These are phyloP conservation scores for Dysphania ambrosioides DNA, from an alignment of 148 eudicot genomes.

Conservation along the genomic window DNA sequence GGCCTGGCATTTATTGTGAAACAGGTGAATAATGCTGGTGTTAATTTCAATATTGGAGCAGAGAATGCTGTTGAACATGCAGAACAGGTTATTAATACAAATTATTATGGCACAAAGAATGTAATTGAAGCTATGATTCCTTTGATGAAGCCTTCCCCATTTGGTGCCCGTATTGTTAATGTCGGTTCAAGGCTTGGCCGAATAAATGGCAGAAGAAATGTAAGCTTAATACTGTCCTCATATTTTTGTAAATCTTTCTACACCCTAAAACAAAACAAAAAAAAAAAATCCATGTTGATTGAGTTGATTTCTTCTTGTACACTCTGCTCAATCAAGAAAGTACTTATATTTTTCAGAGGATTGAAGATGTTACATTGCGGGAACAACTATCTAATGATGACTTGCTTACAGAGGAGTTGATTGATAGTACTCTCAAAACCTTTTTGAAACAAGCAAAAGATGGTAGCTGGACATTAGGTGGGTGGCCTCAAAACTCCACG, in stretches of 20 bases:
- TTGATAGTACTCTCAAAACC: conserved; percentile 45
- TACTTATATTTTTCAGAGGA: conserved; percentile 41
- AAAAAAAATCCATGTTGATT: background rate
- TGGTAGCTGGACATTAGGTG: conserved; percentile 61
- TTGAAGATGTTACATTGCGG: conserved; percentile 59
- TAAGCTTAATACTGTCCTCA: conserved; percentile 31
- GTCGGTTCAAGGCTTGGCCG: conserved; percentile 87
- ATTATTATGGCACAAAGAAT: conserved; percentile 79
- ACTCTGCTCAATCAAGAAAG: background rate
- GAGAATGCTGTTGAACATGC: conserved; percentile 72
- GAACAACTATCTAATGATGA: conserved; percentile 56
- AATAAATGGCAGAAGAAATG: conserved; percentile 80
- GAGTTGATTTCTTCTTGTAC: background rate
- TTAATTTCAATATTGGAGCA: conserved; percentile 62
- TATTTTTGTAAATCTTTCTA: background rate
- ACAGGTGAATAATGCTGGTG: conserved; percentile 95
- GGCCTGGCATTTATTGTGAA: background rate
- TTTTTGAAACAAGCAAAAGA: conserved; percentile 80
- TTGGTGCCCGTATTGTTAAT: conserved; percentile 83
- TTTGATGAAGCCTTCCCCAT: conserved; percentile 63
- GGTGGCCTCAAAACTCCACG: conserved; percentile 75
- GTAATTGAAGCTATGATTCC: conserved; percentile 81
- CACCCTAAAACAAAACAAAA: background rate
- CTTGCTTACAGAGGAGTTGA: conserved; percentile 64
- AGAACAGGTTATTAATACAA: conserved; percentile 68